A percentile compares a stretch with the other conserved stretches of the same genome.
These are phyloP conservation scores for Scheffersomyces coipomensis DNA, from an alignment of 805 yeast genomes.

Conservation along the genomic window DNA sequence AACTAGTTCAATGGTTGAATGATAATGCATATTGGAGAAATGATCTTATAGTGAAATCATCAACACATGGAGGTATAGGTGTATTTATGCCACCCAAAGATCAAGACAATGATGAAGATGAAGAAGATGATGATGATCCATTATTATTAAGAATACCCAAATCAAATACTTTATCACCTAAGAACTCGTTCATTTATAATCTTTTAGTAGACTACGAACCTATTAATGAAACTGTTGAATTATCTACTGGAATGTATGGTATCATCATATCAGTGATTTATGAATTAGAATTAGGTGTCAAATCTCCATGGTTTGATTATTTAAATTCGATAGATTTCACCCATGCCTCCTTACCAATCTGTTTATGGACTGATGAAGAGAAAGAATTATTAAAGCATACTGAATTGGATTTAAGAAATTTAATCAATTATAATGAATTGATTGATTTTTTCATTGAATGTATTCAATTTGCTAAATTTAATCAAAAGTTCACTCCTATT, in stretches of 20 bases:
- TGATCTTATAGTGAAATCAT: conserved; percentile 44
- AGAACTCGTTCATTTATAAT: conserved; percentile 64
- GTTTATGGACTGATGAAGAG: conserved; percentile 59
- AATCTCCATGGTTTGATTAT: conserved; percentile 81
- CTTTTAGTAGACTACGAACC: conserved; percentile 52
- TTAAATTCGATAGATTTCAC: conserved; percentile 49
- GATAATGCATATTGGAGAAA: conserved; percentile 57
- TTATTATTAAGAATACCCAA: conserved; percentile 61
- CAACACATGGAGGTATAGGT: conserved; percentile 62
- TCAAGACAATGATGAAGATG: conserved; percentile 20
- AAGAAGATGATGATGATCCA: conserved; percentile 9
- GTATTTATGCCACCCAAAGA: conserved; percentile 55
- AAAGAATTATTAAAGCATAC: conserved; percentile 54
- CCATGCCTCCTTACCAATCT: conserved; percentile 49
- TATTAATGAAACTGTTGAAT: conserved; percentile 30
- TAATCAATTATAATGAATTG: conserved; percentile 49
- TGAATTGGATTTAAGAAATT: conserved; percentile 59
- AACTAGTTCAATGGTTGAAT: conserved; percentile 47
- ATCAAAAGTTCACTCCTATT: conserved; percentile 21
- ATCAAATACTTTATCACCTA: conserved; percentile 52
- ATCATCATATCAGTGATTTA: conserved; percentile 69
- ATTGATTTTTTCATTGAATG: conserved; percentile 38
- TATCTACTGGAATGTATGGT: conserved; percentile 55
- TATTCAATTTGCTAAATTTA: conserved; percentile 37
- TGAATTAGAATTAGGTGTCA: conserved; percentile 56